A percentile compares a stretch with the other conserved stretches of the same genome.
phyloP scores from a whole-genome alignment of 371 early-diverging fungal genomes.

The Rhizopus microsporus region DNA sequence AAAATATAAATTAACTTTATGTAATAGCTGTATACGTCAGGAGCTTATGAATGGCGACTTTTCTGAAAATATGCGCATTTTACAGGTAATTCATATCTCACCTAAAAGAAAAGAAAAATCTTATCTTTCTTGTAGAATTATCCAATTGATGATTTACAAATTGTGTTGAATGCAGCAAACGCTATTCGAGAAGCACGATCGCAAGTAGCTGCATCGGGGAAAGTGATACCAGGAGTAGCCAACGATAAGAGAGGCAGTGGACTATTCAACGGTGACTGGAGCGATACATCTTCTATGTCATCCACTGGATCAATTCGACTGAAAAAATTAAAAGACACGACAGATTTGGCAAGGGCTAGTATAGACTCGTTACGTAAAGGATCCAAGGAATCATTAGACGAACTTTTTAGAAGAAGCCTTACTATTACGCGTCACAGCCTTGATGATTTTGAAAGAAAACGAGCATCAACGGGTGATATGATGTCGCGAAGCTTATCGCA shows the following conservation, averaged over 20 bases:
- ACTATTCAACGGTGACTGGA: constrained; percentile 32
- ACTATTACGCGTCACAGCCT: constrained; percentile 16
- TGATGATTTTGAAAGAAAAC: constrained; percentile 31
- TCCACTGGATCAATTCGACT: constrained; percentile 41
- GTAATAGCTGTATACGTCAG: constrained; percentile 55
- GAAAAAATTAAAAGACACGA: constrained; percentile 41
- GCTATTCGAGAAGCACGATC: constrained; percentile 43
- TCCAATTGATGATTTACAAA: constrained; percentile 52
- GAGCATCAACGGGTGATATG: constrained; percentile 40
- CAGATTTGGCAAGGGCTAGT: constrained; percentile 44
- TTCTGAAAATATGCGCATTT: constrained; percentile 64
- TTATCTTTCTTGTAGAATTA: constrained; percentile 39
- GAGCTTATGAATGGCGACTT: constrained; percentile 63
- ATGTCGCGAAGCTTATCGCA: constrained; percentile 37
- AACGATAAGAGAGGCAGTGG: constrained; percentile 37
- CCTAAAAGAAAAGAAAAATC: constrained; percentile 2
- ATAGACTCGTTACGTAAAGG: constrained; percentile 45
- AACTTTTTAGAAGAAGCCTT: constrained; percentile 35
- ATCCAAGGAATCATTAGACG: constrained; percentile 46
- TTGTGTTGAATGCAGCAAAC: constrained; percentile 43
- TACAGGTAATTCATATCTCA: constrained; percentile 47
- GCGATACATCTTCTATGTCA: constrained; percentile 47
- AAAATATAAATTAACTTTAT: neutral
- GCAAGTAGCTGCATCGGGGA: constrained; percentile 30
- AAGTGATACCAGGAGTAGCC: constrained; percentile 39